Evolutionary conservation across 78 protist genomes (phyloP).

Genomic region (Protostelium mycophagum): DNA sequence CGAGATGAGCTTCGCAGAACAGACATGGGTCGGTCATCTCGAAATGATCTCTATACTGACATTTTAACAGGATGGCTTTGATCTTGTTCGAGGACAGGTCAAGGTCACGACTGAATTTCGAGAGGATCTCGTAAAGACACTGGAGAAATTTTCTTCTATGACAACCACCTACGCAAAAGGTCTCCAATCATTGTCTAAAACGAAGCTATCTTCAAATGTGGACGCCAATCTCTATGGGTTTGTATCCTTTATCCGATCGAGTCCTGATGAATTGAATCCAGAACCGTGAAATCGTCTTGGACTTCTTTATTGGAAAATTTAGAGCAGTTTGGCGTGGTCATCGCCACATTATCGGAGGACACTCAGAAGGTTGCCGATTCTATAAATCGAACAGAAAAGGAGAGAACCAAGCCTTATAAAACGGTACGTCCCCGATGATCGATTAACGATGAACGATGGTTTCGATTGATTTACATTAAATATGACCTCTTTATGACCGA

Average conservation of each 20-base stretch:
- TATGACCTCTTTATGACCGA: neutral
- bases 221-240: neutral
- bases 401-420: neutral
- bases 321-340: neutral
- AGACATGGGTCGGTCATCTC: neutral
- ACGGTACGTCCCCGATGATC: neutral
- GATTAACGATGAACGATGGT: neutral
- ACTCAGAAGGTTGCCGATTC: neutral
- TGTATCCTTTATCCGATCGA: neutral
- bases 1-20: neutral
- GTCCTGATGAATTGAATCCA: neutral
- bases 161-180: neutral
- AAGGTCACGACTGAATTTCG: neutral
- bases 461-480: neutral
- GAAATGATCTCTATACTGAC: neutral
- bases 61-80: neutral
- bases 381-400: neutral
- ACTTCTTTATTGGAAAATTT: neutral
- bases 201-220: neutral
- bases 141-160: neutral
- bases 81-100: neutral
- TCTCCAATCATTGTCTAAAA: neutral
- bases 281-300: neutral
- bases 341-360: neutral
- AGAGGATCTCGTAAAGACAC: neutral